Base-by-base conservation (phyloP, 2,329 filamentous ascomycete species). In the Colletotrichum plurivorum region DNA sequence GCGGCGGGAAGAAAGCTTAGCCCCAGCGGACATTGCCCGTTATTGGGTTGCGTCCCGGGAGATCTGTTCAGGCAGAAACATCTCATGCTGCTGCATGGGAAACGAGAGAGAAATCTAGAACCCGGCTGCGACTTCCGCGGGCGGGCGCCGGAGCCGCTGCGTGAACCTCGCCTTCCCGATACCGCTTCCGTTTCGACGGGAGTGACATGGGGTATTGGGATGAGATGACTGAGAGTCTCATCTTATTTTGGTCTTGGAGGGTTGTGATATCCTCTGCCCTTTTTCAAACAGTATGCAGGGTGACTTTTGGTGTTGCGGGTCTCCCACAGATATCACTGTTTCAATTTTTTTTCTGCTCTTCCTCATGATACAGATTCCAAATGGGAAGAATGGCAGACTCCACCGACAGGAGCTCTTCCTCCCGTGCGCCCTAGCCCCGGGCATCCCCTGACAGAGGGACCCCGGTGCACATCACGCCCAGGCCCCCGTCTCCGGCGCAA, bases 401-500 rank as follows among this genome's bases (percentile, higher is more conserved):
- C 53, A 63, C 61, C 16, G 53, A 5, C 12, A 9, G 20, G 56
- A 51, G 49, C 56, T 51, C 49, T 49, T 55, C 15, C 13, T 25
- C 15, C 54, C 16, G 18, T 18, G 45, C 36, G 22, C 22, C 46
- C 25, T 51, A 22, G n/a, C 25, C 41, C n/a, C 31, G 10, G 43
- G 22, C 48, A 16, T 7, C 36, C 52, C 49, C 25, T 54, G 48
- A 45, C 15, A 7, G 31, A 36, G 10, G n/a, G 22, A 20, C 43
- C 66, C 62, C 39, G 60, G 66, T 55, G 66, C 43, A 52, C 49
- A 69, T 69, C 66, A 62, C 12, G 36, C 12, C 36, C 39, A 22
- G 57, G 27, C 16, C 25, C 48, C 22, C n/a, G 31, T 36, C 31
- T 36, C 10, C 31, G 31, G 31, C 31, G 31, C 31, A 36, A 36